These are phyloP conservation scores for Spathaspora sp. DNA, from an alignment of 1,139 yeast species.

Conservation along the genomic window DNA sequence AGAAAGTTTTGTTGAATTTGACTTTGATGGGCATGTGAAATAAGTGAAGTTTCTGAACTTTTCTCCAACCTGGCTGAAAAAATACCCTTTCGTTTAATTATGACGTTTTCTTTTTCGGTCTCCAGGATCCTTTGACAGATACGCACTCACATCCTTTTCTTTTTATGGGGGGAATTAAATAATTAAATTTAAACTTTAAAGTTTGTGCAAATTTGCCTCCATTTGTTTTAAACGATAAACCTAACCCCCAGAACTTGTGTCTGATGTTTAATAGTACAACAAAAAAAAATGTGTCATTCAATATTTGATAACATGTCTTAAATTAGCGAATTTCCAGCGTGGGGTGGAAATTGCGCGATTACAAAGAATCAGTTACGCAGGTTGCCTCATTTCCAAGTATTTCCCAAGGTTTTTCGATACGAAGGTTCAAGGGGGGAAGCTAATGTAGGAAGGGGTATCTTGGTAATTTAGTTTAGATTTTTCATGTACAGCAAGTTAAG, in stretches of 20 bases:
- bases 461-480: neutral
- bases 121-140: neutral
- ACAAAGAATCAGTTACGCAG: neutral
- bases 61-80: neutral
- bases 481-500: neutral
- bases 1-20: neutral
- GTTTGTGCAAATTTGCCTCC: slow-evolving; percentile 1
- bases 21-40: too few species aligned
- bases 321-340: neutral
- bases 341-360: neutral
- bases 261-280: neutral
- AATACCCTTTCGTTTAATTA: neutral
- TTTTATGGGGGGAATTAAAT: neutral
- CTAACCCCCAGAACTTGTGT: neutral
- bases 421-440: neutral
- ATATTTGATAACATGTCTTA: neutral
- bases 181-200: neutral
- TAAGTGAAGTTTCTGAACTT: too few species aligned
- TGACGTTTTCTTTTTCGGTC: neutral
- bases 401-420: neutral
- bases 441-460: neutral
- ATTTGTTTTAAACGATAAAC: neutral
- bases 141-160: too few species aligned
- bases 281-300: neutral
- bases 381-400: too few species aligned